Evolutionary conservation across 1,284 basidiomycete genomes (phyloP), one percentile per base, ranked within the genome.

Genomic region (Microbotryum intermedium): DNA sequence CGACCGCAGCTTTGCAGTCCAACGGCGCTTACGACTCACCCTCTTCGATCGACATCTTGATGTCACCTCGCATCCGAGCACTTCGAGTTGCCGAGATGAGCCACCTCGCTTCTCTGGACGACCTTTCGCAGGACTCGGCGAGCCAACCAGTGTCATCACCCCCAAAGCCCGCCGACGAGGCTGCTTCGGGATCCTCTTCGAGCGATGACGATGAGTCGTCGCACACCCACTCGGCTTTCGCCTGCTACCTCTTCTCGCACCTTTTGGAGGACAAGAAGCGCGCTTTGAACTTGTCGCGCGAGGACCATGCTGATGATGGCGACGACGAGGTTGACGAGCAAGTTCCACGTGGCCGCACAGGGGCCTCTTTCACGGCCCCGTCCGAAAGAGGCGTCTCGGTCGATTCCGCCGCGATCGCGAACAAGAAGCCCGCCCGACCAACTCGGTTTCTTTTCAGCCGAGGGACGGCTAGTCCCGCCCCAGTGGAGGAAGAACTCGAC

Each of bases 211-310:
- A 51, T n/a, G 23, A 6, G 55, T 60, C 44, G 58, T 57, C 44
- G 34, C 53, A 10, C 62, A 39, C n/a, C 1, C 55, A 64, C 25
- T 67, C 65, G 11, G 62, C 65, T 2, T 67, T 67, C 52, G 65
- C 65, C 6, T 59, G 60, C 56, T 67, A 67, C 51, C 60, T 67
- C 30, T 67, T 67, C 62, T 62, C 65, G 8, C 65, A 67, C 48
- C 56, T 64, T 4, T 44, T 39, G 23, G 21, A 55, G 18, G 42
- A 55, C 21, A 56, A 52, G 3, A 34, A 16, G 34, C 34, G 25
- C n/a, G 26, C 26, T 51, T 30, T 30, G 20, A 23, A n/a, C 25
- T 13, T n/a, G 29, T n/a, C 25, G 5, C 50, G 25, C 16, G 28
- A 39, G 2, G 34, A 39, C 2, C 34, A 39, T 39, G 34, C 34